A percentile compares a stretch with the other conserved stretches of the same genome.
Evolutionary conservation across 1,284 basidiomycete species (phyloP).

Genomic region (Sanghuangporus baumii): DNA sequence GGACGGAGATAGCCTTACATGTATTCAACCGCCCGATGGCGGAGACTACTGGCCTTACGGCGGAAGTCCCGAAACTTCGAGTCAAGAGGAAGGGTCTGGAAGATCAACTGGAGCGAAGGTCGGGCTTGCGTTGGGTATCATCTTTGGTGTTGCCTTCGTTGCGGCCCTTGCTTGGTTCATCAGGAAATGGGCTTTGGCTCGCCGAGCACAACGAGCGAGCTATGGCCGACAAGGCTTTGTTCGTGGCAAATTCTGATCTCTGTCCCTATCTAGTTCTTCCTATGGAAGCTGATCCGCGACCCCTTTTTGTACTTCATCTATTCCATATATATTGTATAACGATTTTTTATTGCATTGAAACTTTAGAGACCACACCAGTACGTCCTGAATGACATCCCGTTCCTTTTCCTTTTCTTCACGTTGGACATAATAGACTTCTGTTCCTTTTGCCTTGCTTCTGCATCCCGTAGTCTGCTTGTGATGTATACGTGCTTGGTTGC

Average conservation of each 20-base stretch:
- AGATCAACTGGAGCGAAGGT: conserved; percentile 34
- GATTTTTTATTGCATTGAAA: neutral
- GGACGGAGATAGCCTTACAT: conserved; percentile 55
- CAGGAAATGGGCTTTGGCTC: conserved; percentile 35
- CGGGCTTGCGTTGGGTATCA: conserved; percentile 50
- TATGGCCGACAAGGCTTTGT: neutral
- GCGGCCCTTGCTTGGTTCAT: conserved; percentile 41
- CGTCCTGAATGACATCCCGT: too few relatives aligned
- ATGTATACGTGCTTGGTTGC: too few relatives aligned
- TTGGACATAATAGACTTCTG: too few relatives aligned
- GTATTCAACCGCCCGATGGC: conserved; percentile 57
- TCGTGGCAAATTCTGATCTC: conserved; percentile 3
- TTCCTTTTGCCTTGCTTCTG: too few relatives aligned
- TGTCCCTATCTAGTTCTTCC: neutral
- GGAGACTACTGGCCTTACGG: conserved; percentile 75
- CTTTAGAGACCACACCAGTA: too few relatives aligned
- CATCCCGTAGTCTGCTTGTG: too few relatives aligned
- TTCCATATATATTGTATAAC: neutral
- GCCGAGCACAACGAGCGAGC: neutral
- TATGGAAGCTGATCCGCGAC: neutral
- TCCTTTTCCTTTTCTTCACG: too few relatives aligned
- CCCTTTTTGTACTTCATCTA: neutral
- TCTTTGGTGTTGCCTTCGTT: conserved; percentile 40
- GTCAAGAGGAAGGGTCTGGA: conserved; percentile 22
- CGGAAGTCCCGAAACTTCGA: conserved; percentile 35